phyloP scores from a whole-genome alignment of 129 eudicot genomes.

The Flaveria sonorensis region DNA sequence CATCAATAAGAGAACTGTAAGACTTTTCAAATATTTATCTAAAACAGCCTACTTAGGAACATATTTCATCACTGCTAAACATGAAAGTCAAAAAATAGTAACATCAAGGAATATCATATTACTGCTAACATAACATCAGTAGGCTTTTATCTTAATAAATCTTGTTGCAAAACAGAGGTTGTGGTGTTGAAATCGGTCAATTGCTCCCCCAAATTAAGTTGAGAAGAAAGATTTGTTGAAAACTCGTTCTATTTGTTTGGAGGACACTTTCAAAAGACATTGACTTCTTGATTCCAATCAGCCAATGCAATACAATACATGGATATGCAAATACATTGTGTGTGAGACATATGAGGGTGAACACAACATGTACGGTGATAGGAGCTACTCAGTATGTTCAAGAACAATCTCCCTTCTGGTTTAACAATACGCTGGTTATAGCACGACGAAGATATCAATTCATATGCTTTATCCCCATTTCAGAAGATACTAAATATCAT shows the following conservation, averaged over 20 bases:
- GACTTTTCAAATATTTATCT: background rate
- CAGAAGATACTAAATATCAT: background rate
- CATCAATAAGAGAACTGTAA: background rate
- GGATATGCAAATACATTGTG: background rate
- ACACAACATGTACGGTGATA: background rate
- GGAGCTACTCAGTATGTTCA: no score
- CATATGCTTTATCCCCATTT: constrained; percentile 5
- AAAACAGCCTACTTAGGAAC: background rate
- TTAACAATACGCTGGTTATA: background rate
- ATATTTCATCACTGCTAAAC: background rate
- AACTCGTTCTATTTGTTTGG: background rate
- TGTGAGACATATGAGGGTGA: background rate
- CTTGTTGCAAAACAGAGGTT: background rate
- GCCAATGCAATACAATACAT: background rate
- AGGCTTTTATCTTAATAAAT: background rate
- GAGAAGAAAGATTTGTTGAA: background rate
- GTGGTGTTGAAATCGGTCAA: background rate
- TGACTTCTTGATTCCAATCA: background rate
- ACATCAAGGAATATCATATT: background rate
- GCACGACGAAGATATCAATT: background rate
- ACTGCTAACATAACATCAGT: background rate
- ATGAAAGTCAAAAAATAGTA: background rate
- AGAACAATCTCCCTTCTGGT: background rate
- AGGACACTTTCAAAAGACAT: background rate
- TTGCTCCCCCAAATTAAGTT: background rate